Base-by-base conservation (phyloP, 129 eudicot genomes). In the Centella asiatica region DNA sequence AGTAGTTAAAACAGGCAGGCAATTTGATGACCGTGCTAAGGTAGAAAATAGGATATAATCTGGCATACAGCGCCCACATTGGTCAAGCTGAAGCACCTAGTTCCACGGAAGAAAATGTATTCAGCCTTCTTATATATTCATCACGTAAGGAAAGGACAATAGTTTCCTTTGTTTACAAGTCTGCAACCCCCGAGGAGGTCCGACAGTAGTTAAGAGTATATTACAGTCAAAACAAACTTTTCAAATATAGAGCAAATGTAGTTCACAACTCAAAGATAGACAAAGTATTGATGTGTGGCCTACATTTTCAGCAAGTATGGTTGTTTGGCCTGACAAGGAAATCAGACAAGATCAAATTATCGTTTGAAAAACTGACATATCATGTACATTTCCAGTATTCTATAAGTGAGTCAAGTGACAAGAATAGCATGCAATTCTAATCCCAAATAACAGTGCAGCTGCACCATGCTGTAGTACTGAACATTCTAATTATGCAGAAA, bases 61-160 rank as follows among this genome's bases (percentile, higher is more conserved):
- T 13, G 95, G 85, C 69, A 92, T 48, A 76, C 96, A 92, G 36
- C 81, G 54, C 49, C 99, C 99, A 62, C 99, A 77, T 57, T 69
- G 95, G 64, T 92, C 99, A 70, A 87, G 85, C 70, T 87, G 99
- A 31, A 92, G 74, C 71, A 87, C 95, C 99, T 87, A 69, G 48
- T 59, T 51, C 1, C 59, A 71, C 50, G 55, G 27, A 71, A 27
- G 7, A 53, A 29, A 55, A 26, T 45, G 46, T 1, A 24, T 37
- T 60, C 22, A 44, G 32, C 18, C 57, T 1, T 45, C 50, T 50
- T 32, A 63, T 33, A 71, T 13, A 27, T n/a, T 5, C 3, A 27
- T 25, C 5, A 53, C 59, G 6, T 14, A 25, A 5, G 20, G 13
- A 53, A 53, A 18, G 27, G 17, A 33, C 12, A 25, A 60, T 20